phyloP scores from a whole-genome alignment of 768 basidiomycete genomes.

The Tylopilus subfusipes region DNA sequence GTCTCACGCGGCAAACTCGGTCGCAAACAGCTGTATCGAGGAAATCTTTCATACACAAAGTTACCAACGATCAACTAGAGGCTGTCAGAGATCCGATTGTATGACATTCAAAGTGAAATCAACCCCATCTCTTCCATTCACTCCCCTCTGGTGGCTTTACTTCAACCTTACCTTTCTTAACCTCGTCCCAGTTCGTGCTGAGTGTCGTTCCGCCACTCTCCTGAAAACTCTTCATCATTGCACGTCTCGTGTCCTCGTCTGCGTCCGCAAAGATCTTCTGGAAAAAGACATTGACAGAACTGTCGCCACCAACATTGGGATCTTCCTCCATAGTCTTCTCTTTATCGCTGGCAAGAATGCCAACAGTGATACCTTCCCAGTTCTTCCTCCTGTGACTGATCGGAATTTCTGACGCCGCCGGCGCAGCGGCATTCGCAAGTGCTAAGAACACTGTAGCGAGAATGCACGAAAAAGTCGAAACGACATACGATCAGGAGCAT shows the following conservation, averaged over 20 bases:
- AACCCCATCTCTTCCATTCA: slow-evolving; percentile 81
- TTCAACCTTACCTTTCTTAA: slow-evolving; percentile 63
- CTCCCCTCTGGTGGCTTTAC: slow-evolving; percentile 83
- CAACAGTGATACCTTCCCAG: slow-evolving; percentile 81
- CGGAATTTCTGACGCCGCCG: slow-evolving; percentile 31
- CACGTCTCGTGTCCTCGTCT: slow-evolving; percentile 85
- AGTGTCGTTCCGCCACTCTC: slow-evolving; percentile 95
- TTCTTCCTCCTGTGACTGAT: slow-evolving; percentile 61
- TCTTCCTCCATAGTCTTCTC: slow-evolving; percentile 69
- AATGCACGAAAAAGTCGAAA: not conserved
- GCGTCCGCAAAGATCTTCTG: slow-evolving; percentile 88
- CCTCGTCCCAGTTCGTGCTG: slow-evolving; percentile 95
- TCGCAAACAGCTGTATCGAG: too few species aligned
- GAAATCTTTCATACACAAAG: not conserved
- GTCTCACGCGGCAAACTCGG: too few species aligned
- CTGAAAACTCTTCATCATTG: slow-evolving; percentile 97
- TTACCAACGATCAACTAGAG: not conserved
- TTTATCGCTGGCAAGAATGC: slow-evolving; percentile 65
- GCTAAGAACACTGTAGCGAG: slow-evolving; percentile 6
- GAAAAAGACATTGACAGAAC: slow-evolving; percentile 83
- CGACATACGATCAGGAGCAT: slow-evolving; percentile 68
- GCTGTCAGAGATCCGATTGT: not conserved
- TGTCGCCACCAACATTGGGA: slow-evolving; percentile 88
- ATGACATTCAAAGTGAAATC: not conserved
- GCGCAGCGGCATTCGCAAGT: slow-evolving; percentile 24